Base-by-base conservation (phyloP, 352 stramenopile genomes). In the Phytophthora melonis region DNA sequence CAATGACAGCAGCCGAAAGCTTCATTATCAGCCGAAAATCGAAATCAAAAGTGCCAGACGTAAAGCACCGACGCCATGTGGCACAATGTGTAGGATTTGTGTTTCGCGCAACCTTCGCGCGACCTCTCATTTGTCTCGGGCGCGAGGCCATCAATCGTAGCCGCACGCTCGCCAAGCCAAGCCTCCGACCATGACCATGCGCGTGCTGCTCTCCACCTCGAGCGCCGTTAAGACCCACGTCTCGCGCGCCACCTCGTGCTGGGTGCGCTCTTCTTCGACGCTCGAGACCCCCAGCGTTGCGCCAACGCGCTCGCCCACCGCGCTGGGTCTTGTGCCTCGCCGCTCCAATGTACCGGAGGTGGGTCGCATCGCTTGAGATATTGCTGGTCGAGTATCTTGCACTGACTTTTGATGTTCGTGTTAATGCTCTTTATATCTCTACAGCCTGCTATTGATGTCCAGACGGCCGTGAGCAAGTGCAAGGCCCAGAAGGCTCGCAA, bases 401-500 rank as follows among this genome's bases (percentile, higher is more conserved):
- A 34, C 57, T 77, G 57, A 69, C 9, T 41, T 58, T 27, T 16
- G 32, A 3, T 16, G 58, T 5, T 62, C 14, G 54, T 77, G 21
- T 21, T 52, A n/a, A 2, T 71, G 18, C 49, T 5, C 72, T 16
- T 39, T 32, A 2, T 41, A 10, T 65, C 23, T 25, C 23, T 25
- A 25, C 23, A 94, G 89, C 59, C 80, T 49, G 73, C 87, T 19
- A 63, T 93, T 25, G 80, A 92, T 65, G 68, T 96, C 32, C 82
- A 87, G 77, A 78, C 58, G 3, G 90, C 90, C 3, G 58, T 96
- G 34, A 65, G 41, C 25, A 62, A 77, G 56, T 91, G 86, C 82
- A 92, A 93, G 80, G 36, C 81, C 41, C 72, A 84, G 34, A 82
- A 87, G 13, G 68, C 74, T 63, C 85, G 86, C 80, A 96, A 96